phyloP scores from a whole-genome alignment of 176 grass and related monocot species.

The Triticum monococcum region DNA sequence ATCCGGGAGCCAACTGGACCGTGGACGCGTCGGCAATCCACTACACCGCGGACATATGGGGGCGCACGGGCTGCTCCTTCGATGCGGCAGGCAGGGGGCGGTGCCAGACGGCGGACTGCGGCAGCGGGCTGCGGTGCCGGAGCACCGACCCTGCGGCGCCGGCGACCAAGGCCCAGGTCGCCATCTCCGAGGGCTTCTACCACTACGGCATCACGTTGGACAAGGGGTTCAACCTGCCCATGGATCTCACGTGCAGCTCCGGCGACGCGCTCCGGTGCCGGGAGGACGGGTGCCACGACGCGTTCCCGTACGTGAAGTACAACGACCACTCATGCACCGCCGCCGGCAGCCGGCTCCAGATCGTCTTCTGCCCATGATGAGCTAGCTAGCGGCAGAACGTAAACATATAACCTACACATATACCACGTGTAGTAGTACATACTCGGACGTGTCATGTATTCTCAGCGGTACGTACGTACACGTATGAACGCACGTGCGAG shows the following conservation, averaged over 20 bases:
- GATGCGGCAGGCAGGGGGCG: neutral
- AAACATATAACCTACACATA: too few species aligned
- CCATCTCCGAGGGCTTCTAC: neutral
- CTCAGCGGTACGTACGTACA: too few species aligned
- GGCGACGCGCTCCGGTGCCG: slow-evolving; percentile 3
- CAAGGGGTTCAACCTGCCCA: neutral
- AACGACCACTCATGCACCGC: neutral
- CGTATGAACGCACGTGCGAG: too few species aligned
- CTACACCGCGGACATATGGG: neutral
- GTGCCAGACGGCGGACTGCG: slow-evolving; percentile 5
- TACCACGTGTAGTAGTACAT: too few species aligned
- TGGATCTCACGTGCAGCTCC: neutral
- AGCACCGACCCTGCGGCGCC: neutral
- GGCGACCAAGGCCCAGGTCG: neutral
- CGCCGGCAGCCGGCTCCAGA: too few species aligned
- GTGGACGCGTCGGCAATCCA: neutral
- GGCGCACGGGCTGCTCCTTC: slow-evolving; percentile 19
- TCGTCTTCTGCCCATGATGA: neutral
- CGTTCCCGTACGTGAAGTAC: neutral
- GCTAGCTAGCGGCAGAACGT: too few species aligned
- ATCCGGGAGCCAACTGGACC: neutral
- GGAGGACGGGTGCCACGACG: neutral
- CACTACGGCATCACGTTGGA: neutral
- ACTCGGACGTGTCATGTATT: too few species aligned
- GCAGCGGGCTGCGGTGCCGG: too few species aligned